These are phyloP conservation scores for Fusarium albosuccineum DNA, from an alignment of 2,329 filamentous ascomycete species.

Conservation along the genomic window DNA sequence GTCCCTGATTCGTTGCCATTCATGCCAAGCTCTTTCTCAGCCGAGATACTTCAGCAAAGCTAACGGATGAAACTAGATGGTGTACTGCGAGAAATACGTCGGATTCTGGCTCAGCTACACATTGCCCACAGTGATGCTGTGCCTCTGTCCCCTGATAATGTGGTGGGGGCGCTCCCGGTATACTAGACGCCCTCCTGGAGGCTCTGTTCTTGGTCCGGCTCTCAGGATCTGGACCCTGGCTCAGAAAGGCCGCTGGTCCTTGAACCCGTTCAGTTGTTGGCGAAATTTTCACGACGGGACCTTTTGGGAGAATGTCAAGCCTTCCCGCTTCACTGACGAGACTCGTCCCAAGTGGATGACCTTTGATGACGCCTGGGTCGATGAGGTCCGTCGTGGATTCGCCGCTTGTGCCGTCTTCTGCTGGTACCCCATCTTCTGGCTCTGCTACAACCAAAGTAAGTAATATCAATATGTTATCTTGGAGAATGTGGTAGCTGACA, in stretches of 20 bases:
- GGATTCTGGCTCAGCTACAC: conserved; percentile 80
- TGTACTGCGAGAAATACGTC: conserved; percentile 79
- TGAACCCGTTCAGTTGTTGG: conserved; percentile 78
- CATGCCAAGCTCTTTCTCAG: too few species aligned
- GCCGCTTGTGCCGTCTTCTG: conserved; percentile 76
- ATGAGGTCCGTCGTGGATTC: conserved; percentile 78
- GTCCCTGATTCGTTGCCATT: too few species aligned
- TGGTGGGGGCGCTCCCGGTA: too few species aligned
- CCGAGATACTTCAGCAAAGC: too few species aligned
- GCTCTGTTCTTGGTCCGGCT: conserved; percentile 76
- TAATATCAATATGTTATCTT: not conserved
- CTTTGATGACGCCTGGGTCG: conserved; percentile 84
- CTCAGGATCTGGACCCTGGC: conserved; percentile 71
- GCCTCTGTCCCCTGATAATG: conserved; percentile 73
- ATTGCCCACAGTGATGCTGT: conserved; percentile 76
- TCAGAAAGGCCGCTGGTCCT: conserved; percentile 76
- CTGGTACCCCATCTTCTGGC: conserved; percentile 75
- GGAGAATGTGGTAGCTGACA: conserved; percentile 23
- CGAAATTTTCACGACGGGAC: too few species aligned
- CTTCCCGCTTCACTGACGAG: conserved; percentile 68
- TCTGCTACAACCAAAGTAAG: conserved; percentile 61
- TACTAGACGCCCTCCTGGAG: conserved; percentile 74
- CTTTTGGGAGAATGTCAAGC: conserved; percentile 79
- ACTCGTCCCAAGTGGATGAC: conserved; percentile 78
- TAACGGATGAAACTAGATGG: conserved; percentile 55